Percentiles rank a stretch among this genome's conserved stretches.
phyloP scores from a whole-genome alignment of 2,329 filamentous ascomycete genomes.

The Hysterium pulicare region DNA sequence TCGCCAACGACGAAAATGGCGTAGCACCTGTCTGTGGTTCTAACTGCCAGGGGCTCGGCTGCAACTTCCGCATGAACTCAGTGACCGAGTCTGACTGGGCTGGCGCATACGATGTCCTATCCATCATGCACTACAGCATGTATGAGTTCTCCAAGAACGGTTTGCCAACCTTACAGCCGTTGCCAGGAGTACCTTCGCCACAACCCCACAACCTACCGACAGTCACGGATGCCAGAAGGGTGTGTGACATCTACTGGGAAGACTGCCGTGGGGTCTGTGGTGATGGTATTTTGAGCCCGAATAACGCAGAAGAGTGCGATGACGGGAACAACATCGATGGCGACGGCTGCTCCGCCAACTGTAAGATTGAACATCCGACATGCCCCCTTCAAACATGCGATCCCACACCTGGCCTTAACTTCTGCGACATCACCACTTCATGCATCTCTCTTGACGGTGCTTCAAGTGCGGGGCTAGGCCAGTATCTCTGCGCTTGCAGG shows the following conservation, averaged over 20 bases:
- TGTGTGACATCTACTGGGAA: slow-evolving; percentile 14
- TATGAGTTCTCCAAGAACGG: slow-evolving; percentile 8
- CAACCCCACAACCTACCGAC: slow-evolving; percentile 7
- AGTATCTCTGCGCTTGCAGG: slow-evolving; percentile 13
- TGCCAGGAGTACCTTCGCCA: slow-evolving; percentile 6
- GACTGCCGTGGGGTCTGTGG: slow-evolving; percentile 12
- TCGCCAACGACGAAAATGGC: slow-evolving; percentile 4
- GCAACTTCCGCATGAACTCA: slow-evolving; percentile 9
- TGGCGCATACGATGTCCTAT: slow-evolving; percentile 12
- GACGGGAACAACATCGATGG: slow-evolving; percentile 14
- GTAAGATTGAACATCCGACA: slow-evolving; percentile 6
- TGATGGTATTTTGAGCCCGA: slow-evolving; percentile 10
- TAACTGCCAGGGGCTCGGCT: slow-evolving; percentile 8
- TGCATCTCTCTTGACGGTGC: slow-evolving; percentile 31
- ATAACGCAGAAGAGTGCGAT: slow-evolving; percentile 13
- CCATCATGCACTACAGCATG: slow-evolving; percentile 14
- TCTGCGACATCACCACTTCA: slow-evolving; percentile 43
- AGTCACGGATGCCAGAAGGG: slow-evolving; percentile 6
- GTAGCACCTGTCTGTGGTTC: slow-evolving; percentile 4
- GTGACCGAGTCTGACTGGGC: slow-evolving; percentile 8
- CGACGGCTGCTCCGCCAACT: slow-evolving; percentile 12
- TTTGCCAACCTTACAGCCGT: slow-evolving; percentile 5
- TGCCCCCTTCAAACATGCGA: slow-evolving; percentile 32
- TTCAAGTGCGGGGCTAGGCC: background rate
- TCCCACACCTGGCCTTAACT: slow-evolving; percentile 38